Evolutionary conservation across 148 eudicot genomes (phyloP).

Genomic region (Suaeda aralocaspica): DNA sequence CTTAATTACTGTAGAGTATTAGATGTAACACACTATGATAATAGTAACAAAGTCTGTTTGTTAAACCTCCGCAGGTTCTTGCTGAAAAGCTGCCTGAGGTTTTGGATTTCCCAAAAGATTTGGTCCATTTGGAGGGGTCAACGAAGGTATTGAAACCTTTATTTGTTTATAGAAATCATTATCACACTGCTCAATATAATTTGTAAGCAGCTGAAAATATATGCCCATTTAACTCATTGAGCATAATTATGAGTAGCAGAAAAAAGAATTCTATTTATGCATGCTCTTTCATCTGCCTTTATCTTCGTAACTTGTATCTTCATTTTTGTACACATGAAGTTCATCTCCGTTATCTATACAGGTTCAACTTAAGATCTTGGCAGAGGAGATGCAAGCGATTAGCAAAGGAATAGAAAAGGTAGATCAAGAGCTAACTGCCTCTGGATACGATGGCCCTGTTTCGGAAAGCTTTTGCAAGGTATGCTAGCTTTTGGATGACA

Average conservation of each 20-base stretch:
- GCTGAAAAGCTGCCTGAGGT: conserved; percentile 83
- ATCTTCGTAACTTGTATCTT: background rate
- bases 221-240: background rate
- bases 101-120: conserved; percentile 79
- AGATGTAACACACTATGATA: background rate
- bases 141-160: conserved; percentile 55
- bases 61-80: conserved; percentile 53
- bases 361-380: conserved; percentile 66
- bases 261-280: background rate
- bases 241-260: background rate
- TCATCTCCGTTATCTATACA: conserved; percentile 21
- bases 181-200: background rate
- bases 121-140: conserved; percentile 69
- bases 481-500: conserved; percentile 6
- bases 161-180: background rate
- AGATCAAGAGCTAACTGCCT: conserved; percentile 58
- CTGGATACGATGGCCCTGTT: conserved; percentile 66
- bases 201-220: background rate
- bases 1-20: background rate
- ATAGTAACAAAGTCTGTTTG: conserved; percentile 1
- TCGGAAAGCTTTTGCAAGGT: conserved; percentile 62
- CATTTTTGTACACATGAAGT: background rate
- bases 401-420: conserved; percentile 72
- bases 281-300: background rate
- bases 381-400: conserved; percentile 79